Evolutionary conservation across 768 basidiomycete genomes (phyloP).

Genomic region (Hypholoma fasciculare): DNA sequence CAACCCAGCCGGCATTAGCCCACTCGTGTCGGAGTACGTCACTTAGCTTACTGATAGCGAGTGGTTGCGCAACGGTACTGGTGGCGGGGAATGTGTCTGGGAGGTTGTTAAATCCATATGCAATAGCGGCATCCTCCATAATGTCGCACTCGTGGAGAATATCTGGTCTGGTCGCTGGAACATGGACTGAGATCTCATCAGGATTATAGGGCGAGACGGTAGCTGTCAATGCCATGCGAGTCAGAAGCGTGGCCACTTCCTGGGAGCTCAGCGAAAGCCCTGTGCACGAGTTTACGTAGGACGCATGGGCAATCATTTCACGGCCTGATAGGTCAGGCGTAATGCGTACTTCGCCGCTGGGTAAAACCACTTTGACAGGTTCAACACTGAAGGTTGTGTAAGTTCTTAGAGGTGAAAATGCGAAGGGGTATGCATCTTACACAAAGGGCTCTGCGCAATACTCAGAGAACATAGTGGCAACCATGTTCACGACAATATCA

Average conservation of each 20-base stretch:
- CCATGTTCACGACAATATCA: slow-evolving; percentile 92
- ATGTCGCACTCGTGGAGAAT: slow-evolving; percentile 98
- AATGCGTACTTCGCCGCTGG: slow-evolving; percentile 74
- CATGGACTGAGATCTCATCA: slow-evolving; percentile 72
- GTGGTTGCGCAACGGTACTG: slow-evolving; percentile 91
- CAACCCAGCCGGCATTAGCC: slow-evolving; percentile 94
- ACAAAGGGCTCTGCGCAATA: slow-evolving; percentile 91
- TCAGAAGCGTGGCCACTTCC: slow-evolving; percentile 72
- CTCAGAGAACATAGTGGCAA: slow-evolving; percentile 97
- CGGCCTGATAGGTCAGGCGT: slow-evolving; percentile 82
- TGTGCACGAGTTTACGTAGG: slow-evolving; percentile 96
- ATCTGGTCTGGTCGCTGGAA: slow-evolving; percentile 97
- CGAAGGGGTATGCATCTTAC: slow-evolving; percentile 45
- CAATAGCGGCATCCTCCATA: slow-evolving; percentile 97
- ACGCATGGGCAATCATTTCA: slow-evolving; percentile 70
- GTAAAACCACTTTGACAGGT: slow-evolving; percentile 81
- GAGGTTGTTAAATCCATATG: slow-evolving; percentile 97
- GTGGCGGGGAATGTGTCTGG: slow-evolving; percentile 90
- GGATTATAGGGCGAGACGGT: slow-evolving; percentile 49
- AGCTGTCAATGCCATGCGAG: slow-evolving; percentile 78
- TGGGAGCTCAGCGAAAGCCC: slow-evolving; percentile 70
- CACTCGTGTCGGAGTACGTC: slow-evolving; percentile 90
- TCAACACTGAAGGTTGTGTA: slow-evolving; percentile 65
- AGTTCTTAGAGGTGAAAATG: neutral
- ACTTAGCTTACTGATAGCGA: slow-evolving; percentile 85